Percentiles rank a stretch among this genome's conserved stretches.
These are phyloP conservation scores for Grosmannia clavigera DNA, from an alignment of 2,329 filamentous ascomycete species.

Conservation along the genomic window DNA sequence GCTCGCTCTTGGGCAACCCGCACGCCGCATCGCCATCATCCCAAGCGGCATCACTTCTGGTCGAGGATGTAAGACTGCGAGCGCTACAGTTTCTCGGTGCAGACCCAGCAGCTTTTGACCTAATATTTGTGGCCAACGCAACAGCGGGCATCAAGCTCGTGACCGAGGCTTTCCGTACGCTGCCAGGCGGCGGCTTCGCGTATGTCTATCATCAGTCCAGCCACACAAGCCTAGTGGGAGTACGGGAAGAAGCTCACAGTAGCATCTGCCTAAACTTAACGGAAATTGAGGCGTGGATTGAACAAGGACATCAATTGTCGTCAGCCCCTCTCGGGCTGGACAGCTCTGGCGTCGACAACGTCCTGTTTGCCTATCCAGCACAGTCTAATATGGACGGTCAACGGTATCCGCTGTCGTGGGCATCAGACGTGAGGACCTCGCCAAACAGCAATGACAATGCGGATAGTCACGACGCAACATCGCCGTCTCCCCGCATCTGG, in stretches of 20 bases:
- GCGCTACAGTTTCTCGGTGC: slow-evolving; percentile 70
- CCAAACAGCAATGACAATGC: slow-evolving; percentile 12
- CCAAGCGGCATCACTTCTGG: slow-evolving; percentile 57
- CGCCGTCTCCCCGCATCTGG: slow-evolving; percentile 29
- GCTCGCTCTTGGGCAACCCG: slow-evolving; percentile 76
- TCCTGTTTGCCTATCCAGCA: slow-evolving; percentile 67
- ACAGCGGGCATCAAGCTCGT: slow-evolving; percentile 86
- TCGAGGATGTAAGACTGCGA: slow-evolving; percentile 64
- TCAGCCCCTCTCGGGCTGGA: slow-evolving; percentile 41
- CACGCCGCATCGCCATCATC: slow-evolving; percentile 79
- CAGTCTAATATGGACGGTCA: slow-evolving; percentile 89
- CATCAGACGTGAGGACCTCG: slow-evolving; percentile 16
- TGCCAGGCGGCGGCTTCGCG: slow-evolving; percentile 54
- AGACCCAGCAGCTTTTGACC: slow-evolving; percentile 67
- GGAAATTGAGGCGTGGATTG: slow-evolving; percentile 55
- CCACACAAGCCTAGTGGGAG: slow-evolving; percentile 79
- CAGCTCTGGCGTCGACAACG: slow-evolving; percentile 34
- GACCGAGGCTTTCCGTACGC: slow-evolving; percentile 60
- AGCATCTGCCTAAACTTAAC: slow-evolving; percentile 56
- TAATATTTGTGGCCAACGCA: slow-evolving; percentile 86
- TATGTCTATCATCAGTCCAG: slow-evolving; percentile 76
- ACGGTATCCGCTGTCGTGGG: slow-evolving; percentile 61
- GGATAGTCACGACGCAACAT: not conserved
- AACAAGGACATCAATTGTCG: not conserved
- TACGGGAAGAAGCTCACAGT: slow-evolving; percentile 54